Conservation (phyloP, 2,329 filamentous ascomycete species). For the Neofusicoccum cordaticola region DNA sequence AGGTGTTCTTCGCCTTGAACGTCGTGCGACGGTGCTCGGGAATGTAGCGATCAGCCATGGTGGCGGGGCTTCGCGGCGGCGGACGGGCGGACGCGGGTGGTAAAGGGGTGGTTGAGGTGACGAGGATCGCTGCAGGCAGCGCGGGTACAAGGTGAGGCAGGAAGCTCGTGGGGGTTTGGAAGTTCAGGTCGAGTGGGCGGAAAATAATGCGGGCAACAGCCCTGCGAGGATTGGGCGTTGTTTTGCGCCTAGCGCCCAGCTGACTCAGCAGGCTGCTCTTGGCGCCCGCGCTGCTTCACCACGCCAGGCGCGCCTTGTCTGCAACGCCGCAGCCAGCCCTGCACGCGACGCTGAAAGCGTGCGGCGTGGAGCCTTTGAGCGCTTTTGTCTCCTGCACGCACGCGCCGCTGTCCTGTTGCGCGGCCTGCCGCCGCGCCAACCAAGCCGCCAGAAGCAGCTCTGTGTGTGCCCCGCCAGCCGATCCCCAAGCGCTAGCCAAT, state of each 20-base stretch:
- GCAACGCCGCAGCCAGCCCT: background rate
- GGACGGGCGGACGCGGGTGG: background rate
- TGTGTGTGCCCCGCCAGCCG: background rate
- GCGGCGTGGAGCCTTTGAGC: background rate
- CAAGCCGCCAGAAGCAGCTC: background rate
- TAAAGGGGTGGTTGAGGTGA: background rate
- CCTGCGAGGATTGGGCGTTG: constrained; percentile 17
- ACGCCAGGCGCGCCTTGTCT: background rate
- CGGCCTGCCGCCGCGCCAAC: background rate
- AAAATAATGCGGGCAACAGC: constrained; percentile 19
- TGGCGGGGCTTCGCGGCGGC: constrained; percentile 32
- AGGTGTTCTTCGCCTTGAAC: constrained; percentile 99
- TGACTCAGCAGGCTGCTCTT: background rate
- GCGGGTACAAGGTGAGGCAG: constrained; percentile 14
- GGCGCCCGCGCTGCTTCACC: background rate
- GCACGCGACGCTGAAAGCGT: constrained; percentile 2
- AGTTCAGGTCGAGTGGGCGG: constrained; percentile 15
- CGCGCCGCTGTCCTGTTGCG: background rate
- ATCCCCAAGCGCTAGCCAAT: background rate
- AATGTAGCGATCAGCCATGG: constrained; percentile 98
- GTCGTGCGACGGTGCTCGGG: constrained; percentile 98
- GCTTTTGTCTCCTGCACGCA: background rate
- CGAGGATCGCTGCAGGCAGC: constrained; percentile 1
- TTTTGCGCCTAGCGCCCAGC: constrained; percentile 9
- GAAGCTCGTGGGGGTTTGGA: constrained; percentile 14